Evolutionary conservation across 2,329 filamentous ascomycete genomes (phyloP), one percentile per base, ranked within the genome.

Genomic region (Trichothecium roseum): DNA sequence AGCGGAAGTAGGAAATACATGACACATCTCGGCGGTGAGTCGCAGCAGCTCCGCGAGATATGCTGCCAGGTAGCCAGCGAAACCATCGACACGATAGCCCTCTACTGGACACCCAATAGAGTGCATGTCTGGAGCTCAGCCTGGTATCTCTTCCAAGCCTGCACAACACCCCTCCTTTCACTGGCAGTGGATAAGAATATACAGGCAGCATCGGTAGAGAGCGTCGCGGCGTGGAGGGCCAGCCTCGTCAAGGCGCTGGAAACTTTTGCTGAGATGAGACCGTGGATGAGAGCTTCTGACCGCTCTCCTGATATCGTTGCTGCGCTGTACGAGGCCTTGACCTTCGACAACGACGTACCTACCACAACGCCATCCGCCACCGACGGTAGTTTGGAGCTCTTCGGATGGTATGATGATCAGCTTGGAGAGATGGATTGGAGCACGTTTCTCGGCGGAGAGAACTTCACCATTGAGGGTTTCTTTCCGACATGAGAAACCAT

Each of bases 81-180:
- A 37, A 50, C 51, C n/a, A 52, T 55, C 12, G 46, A 55, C 30
- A 41, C 46, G 13, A 52, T 51, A 20, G 50, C 51, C 3, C 40
- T 54, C 5, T 47, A 53, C 42, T 55, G 53, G 53, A 51, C 45
- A 0, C 53, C 50, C 5, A 55, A 54, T 34, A 44, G 49, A 14
- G 43, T 55, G 18, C 52, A 53, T 16, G 51, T 52, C 13, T 55
- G 53, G 53, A 52, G 50, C 40, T 46, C 47, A 10, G 47, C 44
- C 2, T 55, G 51, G 52, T 54, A 54, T 30, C 46, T 56, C 7
- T 56, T 56, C 38, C 51, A 55, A 34, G 51, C 51, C 4, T 53
- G 50, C 32, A 52, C 50, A 32, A 49, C 54, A 3, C 51, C 50
- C 8, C 39, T 55, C 3, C 41, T 55, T 13, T 45, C 48, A 22